Evolutionary conservation across 225 moss, liverwort and hornwort genomes (phyloP).

Genomic region (Lunularia cruciata): DNA sequence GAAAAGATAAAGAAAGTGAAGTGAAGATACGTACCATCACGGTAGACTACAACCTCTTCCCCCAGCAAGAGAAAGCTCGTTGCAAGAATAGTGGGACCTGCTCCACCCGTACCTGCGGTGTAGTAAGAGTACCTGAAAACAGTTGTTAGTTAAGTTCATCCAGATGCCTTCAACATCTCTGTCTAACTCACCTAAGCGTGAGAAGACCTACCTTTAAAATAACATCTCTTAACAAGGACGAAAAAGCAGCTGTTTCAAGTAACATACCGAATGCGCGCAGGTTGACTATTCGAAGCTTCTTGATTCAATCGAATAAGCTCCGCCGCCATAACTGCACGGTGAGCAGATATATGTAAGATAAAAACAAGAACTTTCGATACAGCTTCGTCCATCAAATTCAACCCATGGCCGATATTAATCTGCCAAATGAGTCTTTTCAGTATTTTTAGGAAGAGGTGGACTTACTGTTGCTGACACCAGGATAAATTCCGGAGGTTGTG

Average conservation of each 20-base stretch:
- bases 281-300: slow-evolving; percentile 42
- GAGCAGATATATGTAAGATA: neutral
- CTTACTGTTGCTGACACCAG: slow-evolving; percentile 95
- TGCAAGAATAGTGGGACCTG: slow-evolving; percentile 90
- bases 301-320: slow-evolving; percentile 71
- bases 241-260: neutral
- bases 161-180: too few relatives aligned
- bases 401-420: too few relatives aligned
- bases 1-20: too few relatives aligned
- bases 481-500: slow-evolving; percentile 88
- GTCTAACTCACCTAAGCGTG: too few relatives aligned
- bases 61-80: slow-evolving; percentile 82
- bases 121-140: slow-evolving; percentile 79
- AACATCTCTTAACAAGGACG: too few relatives aligned
- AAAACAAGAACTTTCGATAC: neutral
- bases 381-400: too few relatives aligned
- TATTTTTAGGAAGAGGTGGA: slow-evolving; percentile 7
- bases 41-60: slow-evolving; percentile 66
- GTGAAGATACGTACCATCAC: slow-evolving; percentile 45
- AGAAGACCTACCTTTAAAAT: too few relatives aligned
- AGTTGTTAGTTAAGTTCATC: slow-evolving; percentile 24
- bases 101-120: slow-evolving; percentile 92
- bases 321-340: slow-evolving; percentile 80
- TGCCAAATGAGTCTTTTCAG: too few relatives aligned
- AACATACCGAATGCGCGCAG: slow-evolving; percentile 66